Evolutionary conservation across 2,329 filamentous ascomycete genomes (phyloP), one percentile per base, ranked within the genome.

Genomic region (Amauroascus niger): DNA sequence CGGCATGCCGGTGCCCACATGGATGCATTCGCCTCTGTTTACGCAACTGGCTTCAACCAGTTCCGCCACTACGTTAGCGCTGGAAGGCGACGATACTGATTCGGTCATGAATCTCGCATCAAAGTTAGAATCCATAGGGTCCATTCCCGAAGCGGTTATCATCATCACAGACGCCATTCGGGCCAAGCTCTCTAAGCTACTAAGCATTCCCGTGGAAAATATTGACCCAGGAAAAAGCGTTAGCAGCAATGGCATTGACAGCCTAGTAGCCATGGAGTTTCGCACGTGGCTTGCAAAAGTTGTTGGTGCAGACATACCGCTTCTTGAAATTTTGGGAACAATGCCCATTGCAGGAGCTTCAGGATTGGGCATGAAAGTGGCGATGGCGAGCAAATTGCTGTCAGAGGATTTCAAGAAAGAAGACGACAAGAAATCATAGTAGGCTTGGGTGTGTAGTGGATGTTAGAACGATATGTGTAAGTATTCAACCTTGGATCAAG

Each of bases 191-290:
- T 52, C 49, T 6, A 52, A 52, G 26, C 45, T 55, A 13, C 28
- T 55, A 9, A 49, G 33, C n/a, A 55, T 53, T 35, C 41, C 44
- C 5, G 40, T 48, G n/a, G 55, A 57, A 5, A 54, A 53, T 20
- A 55, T 61, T 24, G 57, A 59, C 13, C 9, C 43, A 0, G 20
- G n/a, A 2, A 58, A 60, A 30, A 54, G 52, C n/a, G 43, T 58
- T 2, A 52, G 22, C 45, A 46, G 32, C 24, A 60, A 61, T 53
- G 64, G 62, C 2, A 56, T 67, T 3, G 64, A 66, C 55, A 62
- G 59, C 11, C 50, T 67, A 16, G 62, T 65, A 3, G 64, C 64
- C 13, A 65, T 67, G 56, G 65, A 66, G 46, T 60, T 67, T 30
- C 54, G 64, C 14, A 63, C 63, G 37, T 66, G 58, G 32, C 39